These are phyloP conservation scores for Globisporangium echinulatum DNA, from an alignment of 352 stramenopile genomes.

Conservation along the genomic window DNA sequence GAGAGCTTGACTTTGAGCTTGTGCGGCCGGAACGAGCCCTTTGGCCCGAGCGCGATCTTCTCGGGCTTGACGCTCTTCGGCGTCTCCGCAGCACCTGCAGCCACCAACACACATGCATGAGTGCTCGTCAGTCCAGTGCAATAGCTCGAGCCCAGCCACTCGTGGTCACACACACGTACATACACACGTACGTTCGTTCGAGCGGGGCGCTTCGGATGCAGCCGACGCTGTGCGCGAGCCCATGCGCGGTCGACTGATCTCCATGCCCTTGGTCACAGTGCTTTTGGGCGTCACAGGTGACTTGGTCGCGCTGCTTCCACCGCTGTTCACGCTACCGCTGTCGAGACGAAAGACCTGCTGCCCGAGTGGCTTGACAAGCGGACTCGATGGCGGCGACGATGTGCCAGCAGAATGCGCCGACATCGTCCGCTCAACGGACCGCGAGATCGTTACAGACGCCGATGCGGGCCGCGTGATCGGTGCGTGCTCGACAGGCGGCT, in stretches of 20 bases:
- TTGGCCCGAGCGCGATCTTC: slow-evolving; percentile 41
- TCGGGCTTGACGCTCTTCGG: slow-evolving; percentile 34
- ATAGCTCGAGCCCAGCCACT: too few species aligned
- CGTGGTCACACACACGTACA: too few species aligned
- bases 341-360: slow-evolving; percentile 60
- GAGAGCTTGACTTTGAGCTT: slow-evolving; percentile 86
- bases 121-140: too few species aligned
- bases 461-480: slow-evolving; percentile 12
- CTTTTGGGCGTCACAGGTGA: slow-evolving; percentile 33
- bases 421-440: slow-evolving; percentile 49
- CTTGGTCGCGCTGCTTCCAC: slow-evolving; percentile 15
- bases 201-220: slow-evolving; percentile 18
- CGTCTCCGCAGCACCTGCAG: slow-evolving; percentile 19
- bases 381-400: slow-evolving; percentile 28
- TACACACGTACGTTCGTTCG: slow-evolving; percentile 26
- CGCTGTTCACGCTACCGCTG: slow-evolving; percentile 19
- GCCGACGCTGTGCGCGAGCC: slow-evolving; percentile 44
- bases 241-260: slow-evolving; percentile 76
- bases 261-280: slow-evolving; percentile 42
- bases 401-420: slow-evolving; percentile 35
- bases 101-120: too few species aligned
- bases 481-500: slow-evolving; percentile 37
- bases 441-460: slow-evolving; percentile 37
- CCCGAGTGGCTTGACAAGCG: slow-evolving; percentile 18
- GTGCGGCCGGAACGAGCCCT: slow-evolving; percentile 58